A percentile compares a stretch with the other conserved stretches of the same genome.
phyloP scores from a whole-genome alignment of 305 asterid genomes.

The Solanum hybrid region DNA sequence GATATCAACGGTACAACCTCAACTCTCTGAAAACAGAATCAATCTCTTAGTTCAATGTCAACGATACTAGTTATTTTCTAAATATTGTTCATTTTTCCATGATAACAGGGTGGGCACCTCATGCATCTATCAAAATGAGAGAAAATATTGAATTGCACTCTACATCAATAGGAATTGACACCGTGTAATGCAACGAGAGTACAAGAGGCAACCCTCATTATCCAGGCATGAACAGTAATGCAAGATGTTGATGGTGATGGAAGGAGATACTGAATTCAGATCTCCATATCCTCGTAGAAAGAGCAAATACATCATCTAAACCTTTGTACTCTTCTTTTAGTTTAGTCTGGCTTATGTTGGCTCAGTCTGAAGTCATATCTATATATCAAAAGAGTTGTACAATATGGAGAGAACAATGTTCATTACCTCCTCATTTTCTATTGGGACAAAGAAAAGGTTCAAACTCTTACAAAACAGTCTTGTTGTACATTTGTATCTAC shows the following conservation, averaged over 20 bases:
- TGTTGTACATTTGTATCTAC: not conserved
- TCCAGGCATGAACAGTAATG: not conserved
- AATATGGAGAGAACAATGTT: not conserved
- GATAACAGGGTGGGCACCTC: constrained; percentile 42
- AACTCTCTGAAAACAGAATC: not conserved
- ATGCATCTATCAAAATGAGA: constrained; percentile 27
- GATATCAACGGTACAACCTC: constrained; percentile 23
- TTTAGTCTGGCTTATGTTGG: not conserved
- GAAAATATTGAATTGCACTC: constrained; percentile 15
- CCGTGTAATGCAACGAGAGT: not conserved
- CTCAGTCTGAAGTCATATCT: not conserved
- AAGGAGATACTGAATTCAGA: not conserved
- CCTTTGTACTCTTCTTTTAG: not conserved
- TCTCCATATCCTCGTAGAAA: not conserved
- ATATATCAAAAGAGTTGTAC: not conserved
- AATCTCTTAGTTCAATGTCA: not conserved
- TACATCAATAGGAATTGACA: not conserved
- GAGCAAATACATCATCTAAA: not conserved
- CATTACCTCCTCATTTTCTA: not conserved
- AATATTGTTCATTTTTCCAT: not conserved
- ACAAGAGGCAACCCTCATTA: not conserved
- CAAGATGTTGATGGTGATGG: not conserved
- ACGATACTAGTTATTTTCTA: not conserved
- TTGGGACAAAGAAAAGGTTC: not conserved
- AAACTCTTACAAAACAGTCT: not conserved